These are phyloP conservation scores for Didymella segeticola DNA, from an alignment of 2,329 filamentous ascomycete genomes.

Conservation along the genomic window DNA sequence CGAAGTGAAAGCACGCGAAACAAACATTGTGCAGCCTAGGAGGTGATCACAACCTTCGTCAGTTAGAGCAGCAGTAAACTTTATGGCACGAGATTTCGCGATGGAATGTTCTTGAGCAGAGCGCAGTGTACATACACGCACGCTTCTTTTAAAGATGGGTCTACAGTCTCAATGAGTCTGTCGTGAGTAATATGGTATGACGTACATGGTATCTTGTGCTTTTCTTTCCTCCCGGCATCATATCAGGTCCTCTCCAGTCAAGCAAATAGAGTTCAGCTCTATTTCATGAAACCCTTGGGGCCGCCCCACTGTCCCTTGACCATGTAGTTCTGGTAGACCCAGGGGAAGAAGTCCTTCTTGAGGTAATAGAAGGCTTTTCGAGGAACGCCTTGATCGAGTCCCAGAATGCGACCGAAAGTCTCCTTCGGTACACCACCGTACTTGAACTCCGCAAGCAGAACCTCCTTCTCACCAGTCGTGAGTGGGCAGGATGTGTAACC, in stretches of 20 bases:
- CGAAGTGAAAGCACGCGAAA: slow-evolving; percentile 7
- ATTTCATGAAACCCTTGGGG: slow-evolving; percentile 58
- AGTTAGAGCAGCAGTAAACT: neutral
- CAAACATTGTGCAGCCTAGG: neutral
- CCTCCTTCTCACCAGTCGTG: slow-evolving; percentile 63
- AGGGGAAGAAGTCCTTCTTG: slow-evolving; percentile 73
- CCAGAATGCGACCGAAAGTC: slow-evolving; percentile 62
- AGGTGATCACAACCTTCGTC: neutral
- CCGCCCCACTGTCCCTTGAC: slow-evolving; percentile 69
- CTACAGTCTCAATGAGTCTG: neutral
- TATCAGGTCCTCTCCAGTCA: neutral
- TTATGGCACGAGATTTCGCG: neutral
- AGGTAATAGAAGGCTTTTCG: slow-evolving; percentile 66
- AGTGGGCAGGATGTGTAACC: slow-evolving; percentile 52
- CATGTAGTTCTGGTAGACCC: slow-evolving; percentile 68
- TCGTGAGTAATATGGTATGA: neutral
- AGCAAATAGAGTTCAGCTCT: neutral
- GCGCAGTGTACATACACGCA: too few relatives aligned
- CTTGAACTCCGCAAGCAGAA: slow-evolving; percentile 70
- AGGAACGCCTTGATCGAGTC: slow-evolving; percentile 64
- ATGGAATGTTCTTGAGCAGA: too few relatives aligned
- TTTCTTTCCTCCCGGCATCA: neutral
- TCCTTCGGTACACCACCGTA: slow-evolving; percentile 69
- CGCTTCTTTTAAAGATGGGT: too few relatives aligned
- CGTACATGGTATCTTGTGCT: slow-evolving; percentile 15